Evolutionary conservation across 116 monocot genomes (phyloP).

Genomic region (Dioscorea cayenensis): DNA sequence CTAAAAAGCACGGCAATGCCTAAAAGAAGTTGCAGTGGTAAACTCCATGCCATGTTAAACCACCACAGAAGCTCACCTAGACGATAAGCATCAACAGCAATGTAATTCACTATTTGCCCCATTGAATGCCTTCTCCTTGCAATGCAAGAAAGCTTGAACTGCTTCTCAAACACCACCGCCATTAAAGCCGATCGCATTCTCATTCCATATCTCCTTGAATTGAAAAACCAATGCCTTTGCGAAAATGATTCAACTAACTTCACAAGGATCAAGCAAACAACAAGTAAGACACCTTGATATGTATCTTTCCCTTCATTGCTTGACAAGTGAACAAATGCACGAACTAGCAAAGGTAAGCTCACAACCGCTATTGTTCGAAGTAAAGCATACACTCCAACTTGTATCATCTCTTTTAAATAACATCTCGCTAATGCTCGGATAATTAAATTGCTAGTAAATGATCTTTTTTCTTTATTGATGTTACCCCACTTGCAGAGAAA

Average conservation of each 20-base stretch:
- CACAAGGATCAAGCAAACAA: constrained; percentile 20
- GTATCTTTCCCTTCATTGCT: constrained; percentile 17
- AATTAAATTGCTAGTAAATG: constrained; percentile 12
- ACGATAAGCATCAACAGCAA: constrained; percentile 50
- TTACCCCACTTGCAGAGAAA: constrained; percentile 19
- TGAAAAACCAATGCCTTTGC: constrained; percentile 50
- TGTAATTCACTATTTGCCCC: constrained; percentile 45
- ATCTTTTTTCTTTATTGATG: constrained; percentile 4
- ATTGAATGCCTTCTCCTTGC: constrained; percentile 29
- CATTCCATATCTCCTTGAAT: constrained; percentile 34
- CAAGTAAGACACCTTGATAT: constrained; percentile 12
- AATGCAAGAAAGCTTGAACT: constrained; percentile 28
- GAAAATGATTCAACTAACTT: constrained; percentile 39
- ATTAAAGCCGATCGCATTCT: constrained; percentile 36
- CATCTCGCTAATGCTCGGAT: constrained; percentile 27
- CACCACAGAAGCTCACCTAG: constrained; percentile 46
- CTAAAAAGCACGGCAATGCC: constrained; percentile 21
- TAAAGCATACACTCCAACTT: constrained; percentile 39
- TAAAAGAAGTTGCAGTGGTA: constrained; percentile 25
- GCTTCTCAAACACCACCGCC: constrained; percentile 41
- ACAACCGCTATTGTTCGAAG: constrained; percentile 19
- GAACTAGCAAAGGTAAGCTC: constrained; percentile 27
- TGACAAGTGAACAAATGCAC: constrained; percentile 34
- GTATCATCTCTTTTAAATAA: constrained; percentile 36
- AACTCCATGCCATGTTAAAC: constrained; percentile 46